Percentiles rank a stretch among this genome's conserved stretches.
phyloP scores from a whole-genome alignment of 1,139 yeast genomes.

The Magnusiomyces fungicola region DNA sequence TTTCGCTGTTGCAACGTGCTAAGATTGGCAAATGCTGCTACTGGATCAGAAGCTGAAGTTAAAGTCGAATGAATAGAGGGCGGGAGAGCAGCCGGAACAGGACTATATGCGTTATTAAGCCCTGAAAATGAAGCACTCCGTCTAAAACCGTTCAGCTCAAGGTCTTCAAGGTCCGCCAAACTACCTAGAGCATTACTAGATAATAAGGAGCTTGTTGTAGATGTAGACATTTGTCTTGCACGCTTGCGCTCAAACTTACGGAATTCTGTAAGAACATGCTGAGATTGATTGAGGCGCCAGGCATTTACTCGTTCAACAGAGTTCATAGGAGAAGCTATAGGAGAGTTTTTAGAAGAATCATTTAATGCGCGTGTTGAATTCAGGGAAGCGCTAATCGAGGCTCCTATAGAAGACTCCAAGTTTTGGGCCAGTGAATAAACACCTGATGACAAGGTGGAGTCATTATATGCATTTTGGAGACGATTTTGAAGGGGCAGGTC shows the following conservation, averaged over 20 bases:
- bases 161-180: not conserved
- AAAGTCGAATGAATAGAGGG: no score
- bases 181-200: not conserved
- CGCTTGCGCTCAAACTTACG: conserved; percentile 24
- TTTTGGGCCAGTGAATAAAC: no score
- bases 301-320: conserved; percentile 33
- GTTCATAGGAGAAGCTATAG: conserved; percentile 10
- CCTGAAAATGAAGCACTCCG: not conserved
- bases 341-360: not conserved
- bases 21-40: no score
- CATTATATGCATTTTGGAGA: no score
- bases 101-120: not conserved
- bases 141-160: not conserved
- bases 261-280: conserved; percentile 29
- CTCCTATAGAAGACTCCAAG: conserved; percentile 14
- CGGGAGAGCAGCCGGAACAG: no score
- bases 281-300: conserved; percentile 36
- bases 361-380: not conserved
- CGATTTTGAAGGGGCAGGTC: no score
- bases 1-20: no score
- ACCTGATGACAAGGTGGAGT: no score
- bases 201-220: not conserved
- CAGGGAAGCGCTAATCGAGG: not conserved
- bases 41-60: no score
- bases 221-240: not conserved